Evolutionary conservation across 345 rosid genomes (phyloP), one percentile per base, ranked within the genome.

Genomic region (Lumnitzera racemosa): DNA sequence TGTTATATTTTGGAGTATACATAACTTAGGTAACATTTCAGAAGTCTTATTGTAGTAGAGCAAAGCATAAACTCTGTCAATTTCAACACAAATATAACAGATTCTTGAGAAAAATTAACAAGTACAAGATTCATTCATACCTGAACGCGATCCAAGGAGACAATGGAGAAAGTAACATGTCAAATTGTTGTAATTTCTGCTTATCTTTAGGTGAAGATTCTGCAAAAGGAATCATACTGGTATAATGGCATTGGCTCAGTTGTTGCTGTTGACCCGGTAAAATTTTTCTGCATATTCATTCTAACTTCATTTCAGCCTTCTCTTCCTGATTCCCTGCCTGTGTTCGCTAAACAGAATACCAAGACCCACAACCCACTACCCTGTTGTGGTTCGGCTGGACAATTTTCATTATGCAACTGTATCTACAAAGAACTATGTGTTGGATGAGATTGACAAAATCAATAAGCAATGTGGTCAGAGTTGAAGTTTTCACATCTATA

Each of bases 221-320:
- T 85, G 20, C 82, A 94, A 76, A 85, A 70, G 75, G 97, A 90
- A 65, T 90, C 97, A 13, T 87, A 90, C 81, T 90, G 96, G 97
- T 90, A 68, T 83, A 90, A 90, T 14, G 84, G 83, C 61, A 63
- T 67, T 57, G 97, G 96, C 55, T 79, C 90, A 29, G 96, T 90
- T 56, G 96, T 90, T 20, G 89, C 96, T 16, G 96, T 90, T 57
- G 90, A 88, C 75, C 95, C 82, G 98, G 96, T 84, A 29, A 29
- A n/a, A 48, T 12, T 10, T 36, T 16, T 61, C 25, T 20, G 53
- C 61, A 25, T 25, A 11, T n/a, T 50, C 7, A 15, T 25, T 24
- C 11, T 25, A 5, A 63, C 51, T 25, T 10, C 17, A 29, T 3
- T n/a, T n/a, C 41, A 17, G 14, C 16, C 15, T 54, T 16, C 27